Conservation (phyloP, 768 basidiomycete genomes). For the Lactarius trivialis region DNA sequence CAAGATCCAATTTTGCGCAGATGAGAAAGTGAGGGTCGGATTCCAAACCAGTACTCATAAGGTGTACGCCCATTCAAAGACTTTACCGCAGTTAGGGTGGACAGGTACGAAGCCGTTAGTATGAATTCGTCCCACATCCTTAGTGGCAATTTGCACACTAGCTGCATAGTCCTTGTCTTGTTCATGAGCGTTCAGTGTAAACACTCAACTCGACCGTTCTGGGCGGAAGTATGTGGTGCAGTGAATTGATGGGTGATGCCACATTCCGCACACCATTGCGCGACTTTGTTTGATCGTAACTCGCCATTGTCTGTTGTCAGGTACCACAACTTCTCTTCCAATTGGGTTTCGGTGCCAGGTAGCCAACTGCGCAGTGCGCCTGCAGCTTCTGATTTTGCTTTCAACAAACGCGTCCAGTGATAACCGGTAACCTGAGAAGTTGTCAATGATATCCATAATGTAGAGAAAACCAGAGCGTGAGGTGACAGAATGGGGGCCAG, state of each 20-base stretch:
- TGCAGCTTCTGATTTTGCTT: neutral
- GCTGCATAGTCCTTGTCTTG: neutral
- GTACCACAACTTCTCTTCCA: neutral
- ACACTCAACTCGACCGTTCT: conserved; percentile 1
- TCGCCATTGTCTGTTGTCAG: neutral
- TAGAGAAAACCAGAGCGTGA: neutral
- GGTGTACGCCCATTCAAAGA: conserved; percentile 17
- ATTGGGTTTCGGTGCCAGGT: neutral
- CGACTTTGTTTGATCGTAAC: neutral
- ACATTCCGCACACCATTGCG: neutral
- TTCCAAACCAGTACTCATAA: neutral
- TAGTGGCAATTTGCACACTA: neutral
- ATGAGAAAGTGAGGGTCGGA: neutral
- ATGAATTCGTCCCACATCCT: neutral
- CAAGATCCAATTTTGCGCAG: neutral
- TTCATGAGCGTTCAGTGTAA: neutral
- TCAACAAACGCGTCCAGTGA: neutral
- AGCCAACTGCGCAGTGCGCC: neutral
- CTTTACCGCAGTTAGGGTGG: neutral
- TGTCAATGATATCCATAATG: neutral
- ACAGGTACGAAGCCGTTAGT: conserved; percentile 2
- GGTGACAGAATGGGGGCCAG: neutral
- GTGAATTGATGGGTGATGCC: neutral
- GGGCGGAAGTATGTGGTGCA: neutral
- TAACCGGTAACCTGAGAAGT: neutral